Base-by-base conservation (phyloP, 768 basidiomycete species). In the Dioszegia crocea region DNA sequence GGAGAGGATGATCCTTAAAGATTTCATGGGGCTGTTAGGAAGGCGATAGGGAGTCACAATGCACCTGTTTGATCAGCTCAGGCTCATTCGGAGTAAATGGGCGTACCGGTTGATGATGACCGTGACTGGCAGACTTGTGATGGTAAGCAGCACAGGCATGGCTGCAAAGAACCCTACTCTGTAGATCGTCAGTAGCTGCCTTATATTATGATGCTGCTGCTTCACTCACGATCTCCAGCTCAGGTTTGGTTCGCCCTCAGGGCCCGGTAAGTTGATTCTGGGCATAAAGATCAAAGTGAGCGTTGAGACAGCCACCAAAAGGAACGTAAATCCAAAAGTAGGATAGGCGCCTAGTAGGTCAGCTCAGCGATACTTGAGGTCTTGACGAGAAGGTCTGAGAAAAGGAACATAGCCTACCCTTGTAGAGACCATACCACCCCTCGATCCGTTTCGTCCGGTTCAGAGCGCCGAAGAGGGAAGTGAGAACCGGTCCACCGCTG, bases 401-500 rank as follows among this genome's bases (percentile, higher is more conserved):
- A n/a, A n/a, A n/a, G n/a, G n/a, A 17, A 16, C 30, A n/a, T 17
- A 30, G 2, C 31, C 9, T 12, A 38, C 31, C 49, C 49, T 51
- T 36, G 19, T 26, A 51, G 9, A 51, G 31, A 11, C 49, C 31
- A 3, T 10, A 6, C 49, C 19, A 36, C 2, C 55, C 26, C 24
- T 30, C 41, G 26, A 48, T 23, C 12, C 49, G n/a, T 29, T 75
- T 77, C 4, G 72, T 75, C n/a, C 75, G 62, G 44, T 62, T 60
- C 33, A 76, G 41, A 2, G 72, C 74, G 11, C 66, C 71, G 21
- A 71, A 45, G 1, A 76, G 53, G 6, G 70, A 70, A 17, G 61
- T 62, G 19, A 75, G 55, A 1, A 70, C 74, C 2, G 75, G 75
- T 51, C n/a, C n/a, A n/a, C n/a, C n/a, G n/a, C n/a, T n/a, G n/a